Percentiles rank a stretch among this genome's conserved stretches.
phyloP scores from a whole-genome alignment of 2,329 filamentous ascomycete species.

The Trichoderma sp. region DNA sequence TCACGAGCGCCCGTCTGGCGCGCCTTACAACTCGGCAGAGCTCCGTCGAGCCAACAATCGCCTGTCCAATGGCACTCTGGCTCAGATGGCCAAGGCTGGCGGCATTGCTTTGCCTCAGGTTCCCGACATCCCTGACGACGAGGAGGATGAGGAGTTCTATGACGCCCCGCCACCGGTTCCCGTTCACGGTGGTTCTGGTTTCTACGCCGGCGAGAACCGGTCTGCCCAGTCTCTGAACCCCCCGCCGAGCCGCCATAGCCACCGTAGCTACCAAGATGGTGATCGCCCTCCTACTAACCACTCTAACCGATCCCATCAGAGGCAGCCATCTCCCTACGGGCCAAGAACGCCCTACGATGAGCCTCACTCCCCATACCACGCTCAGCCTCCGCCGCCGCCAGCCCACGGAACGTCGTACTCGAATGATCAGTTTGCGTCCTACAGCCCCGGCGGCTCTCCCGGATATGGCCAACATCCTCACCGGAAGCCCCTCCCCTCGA shows the following conservation, averaged over 20 bases:
- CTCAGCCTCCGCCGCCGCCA: constrained; percentile 17
- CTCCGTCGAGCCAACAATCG: constrained; percentile 77
- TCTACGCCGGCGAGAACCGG: constrained; percentile 52
- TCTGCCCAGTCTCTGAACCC: constrained; percentile 52
- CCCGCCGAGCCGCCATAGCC: constrained; percentile 22
- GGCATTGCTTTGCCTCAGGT: constrained; percentile 46
- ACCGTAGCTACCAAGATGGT: constrained; percentile 31
- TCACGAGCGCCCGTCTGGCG: constrained; percentile 64
- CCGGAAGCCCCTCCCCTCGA: constrained; percentile 32
- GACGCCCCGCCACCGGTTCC: constrained; percentile 48
- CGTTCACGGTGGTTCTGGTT: constrained; percentile 46
- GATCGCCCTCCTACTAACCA: constrained; percentile 40
- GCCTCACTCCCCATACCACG: constrained; percentile 31
- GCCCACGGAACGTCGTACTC: constrained; percentile 1
- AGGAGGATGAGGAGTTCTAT: constrained; percentile 14
- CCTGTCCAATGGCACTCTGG: constrained; percentile 76
- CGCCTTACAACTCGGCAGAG: constrained; percentile 70
- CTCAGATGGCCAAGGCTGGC: constrained; percentile 72
- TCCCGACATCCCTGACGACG: constrained; percentile 31
- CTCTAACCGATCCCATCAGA: neutral
- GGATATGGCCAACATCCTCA: constrained; percentile 21
- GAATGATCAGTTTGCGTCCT: neutral
- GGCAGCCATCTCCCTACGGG: constrained; percentile 41
- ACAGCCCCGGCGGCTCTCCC: constrained; percentile 17
- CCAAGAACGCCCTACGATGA: constrained; percentile 35